A percentile compares a stretch with the other conserved stretches of the same genome.
phyloP scores from a whole-genome alignment of 768 basidiomycete genomes.

The Russula lepida region DNA sequence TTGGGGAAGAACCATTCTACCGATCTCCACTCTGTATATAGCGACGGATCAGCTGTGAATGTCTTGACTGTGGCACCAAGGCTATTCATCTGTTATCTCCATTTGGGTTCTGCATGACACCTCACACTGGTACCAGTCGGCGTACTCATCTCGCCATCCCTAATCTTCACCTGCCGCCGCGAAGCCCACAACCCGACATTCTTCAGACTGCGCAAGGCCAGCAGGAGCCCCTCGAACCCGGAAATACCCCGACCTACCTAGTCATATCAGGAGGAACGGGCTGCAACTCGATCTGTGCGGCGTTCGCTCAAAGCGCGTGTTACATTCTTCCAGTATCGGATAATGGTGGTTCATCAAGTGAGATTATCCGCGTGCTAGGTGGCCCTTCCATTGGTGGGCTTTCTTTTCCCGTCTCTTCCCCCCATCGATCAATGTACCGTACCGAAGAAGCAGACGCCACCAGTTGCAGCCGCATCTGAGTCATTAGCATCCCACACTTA shows the following conservation, averaged over 20 bases:
- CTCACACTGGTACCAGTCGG: not conserved
- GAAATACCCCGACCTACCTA: slow-evolving; percentile 41
- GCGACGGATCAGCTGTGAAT: not conserved
- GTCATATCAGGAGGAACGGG: slow-evolving; percentile 93
- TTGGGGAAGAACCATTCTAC: not conserved
- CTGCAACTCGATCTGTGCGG: slow-evolving; percentile 83
- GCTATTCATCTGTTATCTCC: too few relatives aligned
- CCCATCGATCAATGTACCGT: not conserved
- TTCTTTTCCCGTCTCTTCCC: not conserved
- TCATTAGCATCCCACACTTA: not conserved
- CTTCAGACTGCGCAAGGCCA: slow-evolving; percentile 34
- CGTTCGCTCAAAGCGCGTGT: slow-evolving; percentile 65
- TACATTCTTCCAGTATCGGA: slow-evolving; percentile 92
- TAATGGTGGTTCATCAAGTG: slow-evolving; percentile 91
- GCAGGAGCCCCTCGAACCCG: slow-evolving; percentile 7
- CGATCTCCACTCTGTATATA: not conserved
- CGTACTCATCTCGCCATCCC: not conserved
- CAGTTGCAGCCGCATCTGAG: not conserved
- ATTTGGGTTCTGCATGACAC: not conserved
- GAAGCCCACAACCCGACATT: not conserved
- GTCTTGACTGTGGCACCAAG: not conserved
- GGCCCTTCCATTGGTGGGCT: slow-evolving; percentile 71
- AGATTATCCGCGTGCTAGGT: slow-evolving; percentile 86
- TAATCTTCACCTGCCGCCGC: not conserved
- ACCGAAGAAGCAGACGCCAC: not conserved